These are phyloP conservation scores for Zygoascus bituminiphila DNA, from an alignment of 805 yeast genomes.

Conservation along the genomic window DNA sequence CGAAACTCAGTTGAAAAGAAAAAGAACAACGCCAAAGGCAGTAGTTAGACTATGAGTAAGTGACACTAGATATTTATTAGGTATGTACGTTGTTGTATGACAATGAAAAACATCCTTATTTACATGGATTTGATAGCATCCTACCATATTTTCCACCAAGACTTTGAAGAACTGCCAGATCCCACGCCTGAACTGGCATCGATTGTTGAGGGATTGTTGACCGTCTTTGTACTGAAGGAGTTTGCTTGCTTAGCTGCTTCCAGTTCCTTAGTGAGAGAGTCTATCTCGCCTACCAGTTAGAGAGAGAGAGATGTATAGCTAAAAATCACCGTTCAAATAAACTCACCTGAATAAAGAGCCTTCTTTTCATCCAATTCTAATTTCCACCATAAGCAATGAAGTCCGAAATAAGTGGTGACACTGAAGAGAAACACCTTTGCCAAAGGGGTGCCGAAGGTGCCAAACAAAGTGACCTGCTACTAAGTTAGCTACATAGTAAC, in stretches of 20 bases:
- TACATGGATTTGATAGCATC: too few relatives aligned
- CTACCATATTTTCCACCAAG: too few relatives aligned
- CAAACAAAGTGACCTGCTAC: not conserved
- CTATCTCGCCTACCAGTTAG: not conserved
- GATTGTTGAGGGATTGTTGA: too few relatives aligned
- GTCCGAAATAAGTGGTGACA: slow-evolving; percentile 13
- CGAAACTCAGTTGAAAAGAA: slow-evolving; percentile 13
- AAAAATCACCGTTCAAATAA: not conserved
- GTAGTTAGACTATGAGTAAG: too few relatives aligned
- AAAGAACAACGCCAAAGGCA: not conserved
- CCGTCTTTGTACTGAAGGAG: too few relatives aligned
- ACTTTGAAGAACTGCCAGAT: too few relatives aligned
- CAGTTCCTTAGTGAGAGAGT: not conserved
- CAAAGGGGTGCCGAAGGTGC: slow-evolving; percentile 2
- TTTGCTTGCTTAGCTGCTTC: not conserved
- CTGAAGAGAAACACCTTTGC: slow-evolving; percentile 10
- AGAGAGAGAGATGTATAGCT: not conserved
- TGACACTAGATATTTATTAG: too few relatives aligned
- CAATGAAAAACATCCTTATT: too few relatives aligned
- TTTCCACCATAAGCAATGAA: slow-evolving; percentile 13
- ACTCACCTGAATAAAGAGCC: not conserved
- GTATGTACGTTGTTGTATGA: too few relatives aligned
- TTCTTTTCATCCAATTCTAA: slow-evolving; percentile 9
- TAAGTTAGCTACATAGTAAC: too few relatives aligned
- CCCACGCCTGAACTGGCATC: too few relatives aligned